These are phyloP conservation scores for Aspergillus asperescens DNA, from an alignment of 495 filamentous ascomycete genomes.

Conservation along the genomic window DNA sequence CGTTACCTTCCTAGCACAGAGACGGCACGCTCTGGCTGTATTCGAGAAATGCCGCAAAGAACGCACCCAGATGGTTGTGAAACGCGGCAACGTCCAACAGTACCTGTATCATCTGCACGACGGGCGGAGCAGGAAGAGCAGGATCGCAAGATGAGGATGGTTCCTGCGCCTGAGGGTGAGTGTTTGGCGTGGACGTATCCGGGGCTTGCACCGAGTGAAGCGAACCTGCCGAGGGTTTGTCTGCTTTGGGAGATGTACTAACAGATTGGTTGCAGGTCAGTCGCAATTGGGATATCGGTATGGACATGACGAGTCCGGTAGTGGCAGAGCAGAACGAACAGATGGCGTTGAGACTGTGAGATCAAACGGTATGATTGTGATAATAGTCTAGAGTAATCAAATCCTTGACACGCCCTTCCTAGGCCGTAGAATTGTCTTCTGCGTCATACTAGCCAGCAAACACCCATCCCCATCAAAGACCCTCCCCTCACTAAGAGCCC, in stretches of 20 bases:
- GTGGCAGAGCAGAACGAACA: background rate
- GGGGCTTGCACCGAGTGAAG: constrained; percentile 29
- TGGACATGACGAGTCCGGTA: too few relatives aligned
- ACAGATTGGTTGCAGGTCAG: background rate
- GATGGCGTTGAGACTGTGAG: background rate
- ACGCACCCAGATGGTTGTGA: constrained; percentile 42
- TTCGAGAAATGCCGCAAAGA: constrained; percentile 44
- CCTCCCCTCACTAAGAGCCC: constrained; percentile 16
- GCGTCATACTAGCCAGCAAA: constrained; percentile 18
- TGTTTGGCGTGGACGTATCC: constrained; percentile 45
- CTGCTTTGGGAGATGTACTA: background rate
- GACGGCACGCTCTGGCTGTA: constrained; percentile 36
- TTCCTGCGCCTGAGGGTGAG: constrained; percentile 39
- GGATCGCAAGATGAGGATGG: constrained; percentile 42
- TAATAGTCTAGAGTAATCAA: too few relatives aligned
- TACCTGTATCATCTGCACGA: constrained; percentile 49
- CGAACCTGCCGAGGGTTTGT: background rate
- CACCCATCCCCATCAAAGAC: constrained; percentile 10
- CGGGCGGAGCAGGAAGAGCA: constrained; percentile 44
- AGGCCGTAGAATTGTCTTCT: constrained; percentile 16
- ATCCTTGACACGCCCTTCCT: background rate
- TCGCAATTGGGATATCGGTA: background rate
- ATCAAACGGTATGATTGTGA: too few relatives aligned
- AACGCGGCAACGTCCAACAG: constrained; percentile 44
- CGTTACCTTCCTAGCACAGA: constrained; percentile 22